Conservation (phyloP, 73 alveolate genomes). For the Paramecium sonneborni region DNA sequence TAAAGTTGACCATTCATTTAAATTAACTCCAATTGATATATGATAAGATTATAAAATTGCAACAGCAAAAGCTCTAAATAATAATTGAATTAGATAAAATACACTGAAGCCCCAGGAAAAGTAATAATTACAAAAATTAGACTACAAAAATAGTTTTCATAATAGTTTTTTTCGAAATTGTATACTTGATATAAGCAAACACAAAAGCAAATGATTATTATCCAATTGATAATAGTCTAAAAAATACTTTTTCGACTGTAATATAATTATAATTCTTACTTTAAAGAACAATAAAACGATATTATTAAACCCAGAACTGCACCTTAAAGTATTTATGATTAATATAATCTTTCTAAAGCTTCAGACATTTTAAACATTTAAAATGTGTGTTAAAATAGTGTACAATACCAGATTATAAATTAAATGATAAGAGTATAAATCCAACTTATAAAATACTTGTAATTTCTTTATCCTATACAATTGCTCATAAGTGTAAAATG, state of each 20-base stretch:
- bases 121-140: neutral
- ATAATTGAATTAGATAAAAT: neutral
- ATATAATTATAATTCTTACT: neutral
- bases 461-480: constrained; percentile 95
- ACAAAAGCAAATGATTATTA: neutral
- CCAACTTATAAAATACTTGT: constrained; percentile 80
- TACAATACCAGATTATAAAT: neutral
- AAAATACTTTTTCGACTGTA: neutral
- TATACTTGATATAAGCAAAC: neutral
- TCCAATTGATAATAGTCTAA: neutral
- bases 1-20: neutral
- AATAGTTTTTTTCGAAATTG: neutral
- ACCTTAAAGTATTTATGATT: neutral
- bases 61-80: neutral
- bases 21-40: neutral
- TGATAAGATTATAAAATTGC: neutral
- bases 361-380: neutral
- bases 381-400: neutral
- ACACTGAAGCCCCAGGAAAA: neutral
- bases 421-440: neutral
- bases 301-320: neutral
- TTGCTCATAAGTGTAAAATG: constrained; percentile 91
- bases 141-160: neutral
- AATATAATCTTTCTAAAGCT: neutral
- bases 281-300: neutral